Conservation (phyloP, 495 filamentous ascomycete species). For the Penicillium soppii region DNA sequence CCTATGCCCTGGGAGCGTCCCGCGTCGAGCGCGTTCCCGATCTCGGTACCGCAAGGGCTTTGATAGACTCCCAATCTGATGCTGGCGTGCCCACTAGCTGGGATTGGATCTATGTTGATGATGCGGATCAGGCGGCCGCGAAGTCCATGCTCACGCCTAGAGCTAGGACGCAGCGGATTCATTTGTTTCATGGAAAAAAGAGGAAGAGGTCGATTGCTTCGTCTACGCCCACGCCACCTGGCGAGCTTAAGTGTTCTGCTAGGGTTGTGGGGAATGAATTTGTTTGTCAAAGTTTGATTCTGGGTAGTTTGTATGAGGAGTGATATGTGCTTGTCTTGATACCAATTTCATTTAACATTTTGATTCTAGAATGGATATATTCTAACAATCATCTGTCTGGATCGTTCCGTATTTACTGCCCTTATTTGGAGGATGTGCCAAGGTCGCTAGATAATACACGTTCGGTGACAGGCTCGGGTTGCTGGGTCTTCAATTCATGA, state of each 20-base stretch:
- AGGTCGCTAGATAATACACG: no score
- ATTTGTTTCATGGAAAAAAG: constrained; percentile 34
- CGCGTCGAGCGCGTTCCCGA: constrained; percentile 62
- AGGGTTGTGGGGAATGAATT: constrained; percentile 79
- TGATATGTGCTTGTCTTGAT: constrained; percentile 30
- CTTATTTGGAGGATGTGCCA: no score
- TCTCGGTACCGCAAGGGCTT: constrained; percentile 55
- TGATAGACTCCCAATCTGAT: constrained; percentile 50
- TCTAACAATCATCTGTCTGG: not conserved
- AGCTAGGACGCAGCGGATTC: constrained; percentile 10
- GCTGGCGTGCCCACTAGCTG: constrained; percentile 47
- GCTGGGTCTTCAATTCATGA: no score
- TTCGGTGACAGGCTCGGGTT: no score
- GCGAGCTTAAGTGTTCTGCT: constrained; percentile 22
- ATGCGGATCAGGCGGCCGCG: constrained; percentile 50
- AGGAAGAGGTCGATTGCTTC: constrained; percentile 53
- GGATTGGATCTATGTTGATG: constrained; percentile 82
- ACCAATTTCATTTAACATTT: constrained; percentile 22
- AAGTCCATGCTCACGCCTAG: constrained; percentile 34
- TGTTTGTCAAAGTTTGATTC: constrained; percentile 88
- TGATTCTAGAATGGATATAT: not conserved
- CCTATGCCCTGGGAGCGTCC: constrained; percentile 71
- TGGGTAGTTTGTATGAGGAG: constrained; percentile 74
- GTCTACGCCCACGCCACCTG: constrained; percentile 21
- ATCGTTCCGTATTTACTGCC: no score